phyloP scores from a whole-genome alignment of 768 basidiomycete species.

The Clathrus columnatus region DNA sequence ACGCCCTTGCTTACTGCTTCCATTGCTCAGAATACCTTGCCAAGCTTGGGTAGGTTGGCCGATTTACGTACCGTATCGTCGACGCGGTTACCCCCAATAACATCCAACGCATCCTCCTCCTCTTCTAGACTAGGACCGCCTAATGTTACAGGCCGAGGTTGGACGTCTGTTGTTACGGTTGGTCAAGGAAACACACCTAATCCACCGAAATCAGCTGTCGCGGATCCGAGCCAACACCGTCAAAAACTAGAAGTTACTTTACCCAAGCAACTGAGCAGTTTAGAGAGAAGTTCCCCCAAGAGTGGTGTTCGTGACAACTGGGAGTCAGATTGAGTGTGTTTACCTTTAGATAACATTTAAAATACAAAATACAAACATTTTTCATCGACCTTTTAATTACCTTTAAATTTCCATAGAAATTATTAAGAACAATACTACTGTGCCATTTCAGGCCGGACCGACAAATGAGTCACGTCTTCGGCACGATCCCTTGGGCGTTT shows the following conservation, averaged over 20 bases:
- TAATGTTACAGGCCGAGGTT: conserved; percentile 2
- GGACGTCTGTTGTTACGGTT: conserved; percentile 9
- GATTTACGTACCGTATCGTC: conserved; percentile 36
- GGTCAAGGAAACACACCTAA: background rate
- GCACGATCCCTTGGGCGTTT: too few relatives aligned
- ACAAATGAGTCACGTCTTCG: too few relatives aligned
- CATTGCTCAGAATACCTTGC: conserved; percentile 22
- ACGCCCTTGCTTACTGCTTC: conserved; percentile 55
- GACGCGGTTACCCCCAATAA: conserved; percentile 10
- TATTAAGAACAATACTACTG: too few relatives aligned
- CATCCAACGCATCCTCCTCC: background rate
- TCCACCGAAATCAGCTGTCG: background rate
- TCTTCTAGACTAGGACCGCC: conserved; percentile 11
- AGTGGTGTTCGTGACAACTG: conserved; percentile 6
- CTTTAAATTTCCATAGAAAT: too few relatives aligned
- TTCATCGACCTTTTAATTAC: too few relatives aligned
- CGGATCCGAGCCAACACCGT: background rate
- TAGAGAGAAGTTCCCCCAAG: background rate
- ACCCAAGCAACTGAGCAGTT: background rate
- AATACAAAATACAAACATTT: too few relatives aligned
- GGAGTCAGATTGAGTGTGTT: conserved; percentile 7
- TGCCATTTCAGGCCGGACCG: too few relatives aligned
- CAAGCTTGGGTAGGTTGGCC: conserved; percentile 47
- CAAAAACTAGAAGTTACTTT: background rate
- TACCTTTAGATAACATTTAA: too few relatives aligned